A percentile compares a stretch with the other conserved stretches of the same genome.
Conservation (phyloP, 208 protist species). For the Willaertia magna region DNA sequence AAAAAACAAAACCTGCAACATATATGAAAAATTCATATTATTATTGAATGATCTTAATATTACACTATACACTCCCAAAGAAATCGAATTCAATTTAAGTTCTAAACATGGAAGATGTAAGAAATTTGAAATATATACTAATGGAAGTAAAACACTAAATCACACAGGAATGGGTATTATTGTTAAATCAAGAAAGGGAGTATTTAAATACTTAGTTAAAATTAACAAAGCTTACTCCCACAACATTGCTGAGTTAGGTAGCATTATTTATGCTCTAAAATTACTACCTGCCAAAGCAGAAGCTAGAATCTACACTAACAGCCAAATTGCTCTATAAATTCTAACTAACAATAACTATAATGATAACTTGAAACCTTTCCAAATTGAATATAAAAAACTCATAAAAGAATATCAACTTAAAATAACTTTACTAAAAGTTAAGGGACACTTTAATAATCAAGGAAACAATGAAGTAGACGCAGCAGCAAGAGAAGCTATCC, state of each 20-base stretch:
- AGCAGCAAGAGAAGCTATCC: no score
- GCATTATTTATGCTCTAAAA: background rate
- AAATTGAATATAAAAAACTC: background rate
- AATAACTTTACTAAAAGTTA: no score
- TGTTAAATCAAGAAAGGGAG: no score
- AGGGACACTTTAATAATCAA: no score
- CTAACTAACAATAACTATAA: background rate
- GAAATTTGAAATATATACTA: background rate
- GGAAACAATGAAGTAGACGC: no score
- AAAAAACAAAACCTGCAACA: background rate
- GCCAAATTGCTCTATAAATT: background rate
- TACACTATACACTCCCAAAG: no score
- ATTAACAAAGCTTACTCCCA: background rate
- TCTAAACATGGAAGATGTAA: background rate
- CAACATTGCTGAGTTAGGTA: background rate
- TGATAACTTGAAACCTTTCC: background rate
- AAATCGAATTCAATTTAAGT: background rate
- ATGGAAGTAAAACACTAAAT: background rate
- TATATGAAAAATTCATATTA: background rate
- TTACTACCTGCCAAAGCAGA: background rate
- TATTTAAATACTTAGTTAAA: no score
- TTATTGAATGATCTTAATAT: background rate
- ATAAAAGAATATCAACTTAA: no score
- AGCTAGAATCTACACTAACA: background rate
- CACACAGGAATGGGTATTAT: background rate